Evolutionary conservation across 805 yeast genomes (phyloP).

Genomic region (Lipomyces sp.): DNA sequence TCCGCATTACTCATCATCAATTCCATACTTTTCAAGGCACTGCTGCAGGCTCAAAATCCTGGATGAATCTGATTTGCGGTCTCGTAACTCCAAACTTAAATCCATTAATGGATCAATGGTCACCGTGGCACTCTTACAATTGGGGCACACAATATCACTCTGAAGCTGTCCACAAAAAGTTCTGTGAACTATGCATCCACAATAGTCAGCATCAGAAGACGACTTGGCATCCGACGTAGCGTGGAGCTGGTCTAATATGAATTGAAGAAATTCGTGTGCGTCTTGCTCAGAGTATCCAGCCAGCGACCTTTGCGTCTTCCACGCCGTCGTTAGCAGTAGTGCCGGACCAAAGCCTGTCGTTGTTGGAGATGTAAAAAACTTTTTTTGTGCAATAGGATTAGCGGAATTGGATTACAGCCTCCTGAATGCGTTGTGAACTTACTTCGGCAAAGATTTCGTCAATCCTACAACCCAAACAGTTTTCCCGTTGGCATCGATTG

Average conservation of each 20-base stretch:
- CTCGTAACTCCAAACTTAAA: slow-evolving; percentile 58
- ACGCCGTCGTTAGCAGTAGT: slow-evolving; percentile 77
- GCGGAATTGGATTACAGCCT: not conserved
- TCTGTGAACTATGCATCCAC: slow-evolving; percentile 81
- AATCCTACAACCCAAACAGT: slow-evolving; percentile 83
- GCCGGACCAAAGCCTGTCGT: slow-evolving; percentile 81
- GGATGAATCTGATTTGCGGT: slow-evolving; percentile 24
- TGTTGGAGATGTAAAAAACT: slow-evolving; percentile 65
- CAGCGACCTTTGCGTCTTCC: slow-evolving; percentile 80
- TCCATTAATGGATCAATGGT: slow-evolving; percentile 91
- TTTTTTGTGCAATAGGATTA: not conserved
- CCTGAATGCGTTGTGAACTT: not conserved
- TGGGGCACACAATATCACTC: slow-evolving; percentile 74
- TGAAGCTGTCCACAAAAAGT: slow-evolving; percentile 83
- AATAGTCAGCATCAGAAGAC: slow-evolving; percentile 42
- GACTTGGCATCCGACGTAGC: slow-evolving; percentile 31
- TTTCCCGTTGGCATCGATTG: slow-evolving; percentile 45
- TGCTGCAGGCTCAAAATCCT: slow-evolving; percentile 41
- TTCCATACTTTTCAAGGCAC: slow-evolving; percentile 35
- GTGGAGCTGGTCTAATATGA: slow-evolving; percentile 84
- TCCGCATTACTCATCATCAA: not conserved
- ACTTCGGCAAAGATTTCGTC: slow-evolving; percentile 72
- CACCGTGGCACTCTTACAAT: slow-evolving; percentile 65
- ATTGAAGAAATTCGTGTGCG: slow-evolving; percentile 98
- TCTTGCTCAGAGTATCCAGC: slow-evolving; percentile 98